Conservation (phyloP, 2,329 filamentous ascomycete species). For the Mariannaea sp. region DNA sequence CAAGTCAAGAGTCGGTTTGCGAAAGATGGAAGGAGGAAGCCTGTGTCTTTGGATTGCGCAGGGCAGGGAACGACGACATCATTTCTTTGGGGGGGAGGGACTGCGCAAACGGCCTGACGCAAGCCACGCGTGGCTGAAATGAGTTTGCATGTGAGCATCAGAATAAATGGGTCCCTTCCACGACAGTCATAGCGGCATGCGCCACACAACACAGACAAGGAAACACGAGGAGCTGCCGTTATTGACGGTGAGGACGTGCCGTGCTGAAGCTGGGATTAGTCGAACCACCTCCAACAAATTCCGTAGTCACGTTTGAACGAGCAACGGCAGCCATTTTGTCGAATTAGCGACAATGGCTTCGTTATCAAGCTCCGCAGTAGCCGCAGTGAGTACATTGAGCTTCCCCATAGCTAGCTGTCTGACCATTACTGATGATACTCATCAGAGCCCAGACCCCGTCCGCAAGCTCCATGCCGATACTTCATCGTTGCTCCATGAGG, state of each 20-base stretch:
- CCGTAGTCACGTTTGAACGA: constrained; percentile 28
- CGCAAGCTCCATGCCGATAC: constrained; percentile 48
- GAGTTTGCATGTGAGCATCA: constrained; percentile 12
- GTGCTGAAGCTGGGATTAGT: constrained; percentile 23
- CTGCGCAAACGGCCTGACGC: not conserved
- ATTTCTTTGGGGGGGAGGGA: constrained; percentile 15
- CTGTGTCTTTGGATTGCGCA: constrained; percentile 17
- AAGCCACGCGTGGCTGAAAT: constrained; percentile 15
- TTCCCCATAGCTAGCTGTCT: not conserved
- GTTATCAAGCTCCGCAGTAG: constrained; percentile 38
- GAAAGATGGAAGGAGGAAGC: constrained; percentile 12
- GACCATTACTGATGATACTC: constrained; percentile 28
- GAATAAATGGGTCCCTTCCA: constrained; percentile 1
- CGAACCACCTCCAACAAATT: constrained; percentile 31
- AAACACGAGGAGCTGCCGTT: constrained; percentile 11
- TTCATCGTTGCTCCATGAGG: constrained; percentile 46
- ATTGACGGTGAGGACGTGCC: constrained; percentile 7
- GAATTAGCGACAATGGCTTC: constrained; percentile 42
- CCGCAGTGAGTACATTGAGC: constrained; percentile 35
- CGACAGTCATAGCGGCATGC: not conserved
- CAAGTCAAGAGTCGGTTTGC: constrained; percentile 10
- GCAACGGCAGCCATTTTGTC: constrained; percentile 23
- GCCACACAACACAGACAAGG: constrained; percentile 14
- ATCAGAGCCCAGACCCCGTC: constrained; percentile 44
- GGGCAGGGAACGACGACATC: constrained; percentile 21